Conservation (phyloP, 495 filamentous ascomycete genomes). For the Chaetomium fimeti region DNA sequence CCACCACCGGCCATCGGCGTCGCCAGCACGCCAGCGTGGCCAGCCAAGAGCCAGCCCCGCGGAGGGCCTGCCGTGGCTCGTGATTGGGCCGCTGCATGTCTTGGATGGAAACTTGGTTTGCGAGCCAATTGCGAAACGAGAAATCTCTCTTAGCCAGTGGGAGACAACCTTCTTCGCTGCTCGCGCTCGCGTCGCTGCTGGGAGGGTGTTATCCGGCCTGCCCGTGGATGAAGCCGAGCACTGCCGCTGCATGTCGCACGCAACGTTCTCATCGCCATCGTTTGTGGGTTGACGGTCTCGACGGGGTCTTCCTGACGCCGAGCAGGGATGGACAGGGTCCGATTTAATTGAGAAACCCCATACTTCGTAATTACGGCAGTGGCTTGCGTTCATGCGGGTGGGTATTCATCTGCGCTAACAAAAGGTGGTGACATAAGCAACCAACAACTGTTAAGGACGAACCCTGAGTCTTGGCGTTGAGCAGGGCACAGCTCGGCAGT, state of each 20-base stretch:
- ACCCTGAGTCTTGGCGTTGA: not conserved
- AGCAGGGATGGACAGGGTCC: not conserved
- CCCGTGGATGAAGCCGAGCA: not conserved
- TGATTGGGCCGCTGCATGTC: conserved; percentile 13
- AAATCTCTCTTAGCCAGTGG: not conserved
- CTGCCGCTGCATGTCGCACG: conserved; percentile 1
- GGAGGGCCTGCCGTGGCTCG: not conserved
- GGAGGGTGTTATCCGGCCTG: not conserved
- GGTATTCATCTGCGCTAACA: not conserved
- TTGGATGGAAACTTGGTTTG: not conserved
- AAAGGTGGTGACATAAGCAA: not conserved
- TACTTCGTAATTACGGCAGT: too few species aligned
- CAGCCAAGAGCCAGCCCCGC: not conserved
- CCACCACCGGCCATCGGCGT: conserved; percentile 4
- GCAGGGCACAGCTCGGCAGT: not conserved
- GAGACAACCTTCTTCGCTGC: not conserved
- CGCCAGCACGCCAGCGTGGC: not conserved
- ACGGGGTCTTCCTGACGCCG: not conserved
- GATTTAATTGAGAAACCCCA: not conserved
- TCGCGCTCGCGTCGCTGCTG: not conserved
- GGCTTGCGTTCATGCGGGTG: not conserved
- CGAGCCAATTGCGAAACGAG: not conserved
- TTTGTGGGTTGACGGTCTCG: too few species aligned
- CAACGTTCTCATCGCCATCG: not conserved
- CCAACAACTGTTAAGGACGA: not conserved